Percentiles rank a stretch among this genome's conserved stretches.
Conservation (phyloP, 2,329 filamentous ascomycete genomes). For the Penicillium sp. region DNA sequence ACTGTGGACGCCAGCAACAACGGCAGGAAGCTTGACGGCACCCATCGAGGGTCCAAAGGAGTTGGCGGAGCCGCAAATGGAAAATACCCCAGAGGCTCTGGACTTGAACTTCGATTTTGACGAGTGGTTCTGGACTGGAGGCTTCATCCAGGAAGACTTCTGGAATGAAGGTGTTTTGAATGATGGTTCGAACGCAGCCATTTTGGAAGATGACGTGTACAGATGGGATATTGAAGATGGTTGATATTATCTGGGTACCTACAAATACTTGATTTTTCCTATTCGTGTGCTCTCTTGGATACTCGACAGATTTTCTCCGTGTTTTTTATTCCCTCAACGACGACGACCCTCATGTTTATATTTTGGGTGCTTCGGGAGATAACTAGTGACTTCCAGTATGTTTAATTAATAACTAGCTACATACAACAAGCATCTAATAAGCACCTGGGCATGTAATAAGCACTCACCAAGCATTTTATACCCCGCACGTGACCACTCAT, state of each 20-base stretch:
- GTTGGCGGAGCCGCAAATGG: neutral
- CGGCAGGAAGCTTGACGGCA: neutral
- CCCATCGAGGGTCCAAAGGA: neutral
- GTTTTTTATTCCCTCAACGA: no score
- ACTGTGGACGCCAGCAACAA: neutral
- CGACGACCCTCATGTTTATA: no score
- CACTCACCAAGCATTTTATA: neutral
- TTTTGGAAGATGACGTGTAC: neutral
- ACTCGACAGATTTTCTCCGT: neutral
- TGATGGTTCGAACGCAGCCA: neutral
- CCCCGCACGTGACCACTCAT: neutral
- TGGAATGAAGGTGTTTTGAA: neutral
- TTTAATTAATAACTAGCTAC: neutral
- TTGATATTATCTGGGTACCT: neutral
- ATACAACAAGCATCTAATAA: neutral
- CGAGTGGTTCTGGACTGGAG: neutral
- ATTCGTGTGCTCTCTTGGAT: neutral
- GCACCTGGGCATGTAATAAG: neutral
- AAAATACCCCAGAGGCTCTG: neutral
- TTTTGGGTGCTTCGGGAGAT: neutral
- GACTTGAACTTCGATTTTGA: neutral
- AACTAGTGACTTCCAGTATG: neutral
- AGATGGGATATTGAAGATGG: neutral
- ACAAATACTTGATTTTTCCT: neutral
- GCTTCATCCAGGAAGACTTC: neutral